Evolutionary conservation across 176 grass and related monocot species (phyloP).

Genomic region (Raddia distichophylla): DNA sequence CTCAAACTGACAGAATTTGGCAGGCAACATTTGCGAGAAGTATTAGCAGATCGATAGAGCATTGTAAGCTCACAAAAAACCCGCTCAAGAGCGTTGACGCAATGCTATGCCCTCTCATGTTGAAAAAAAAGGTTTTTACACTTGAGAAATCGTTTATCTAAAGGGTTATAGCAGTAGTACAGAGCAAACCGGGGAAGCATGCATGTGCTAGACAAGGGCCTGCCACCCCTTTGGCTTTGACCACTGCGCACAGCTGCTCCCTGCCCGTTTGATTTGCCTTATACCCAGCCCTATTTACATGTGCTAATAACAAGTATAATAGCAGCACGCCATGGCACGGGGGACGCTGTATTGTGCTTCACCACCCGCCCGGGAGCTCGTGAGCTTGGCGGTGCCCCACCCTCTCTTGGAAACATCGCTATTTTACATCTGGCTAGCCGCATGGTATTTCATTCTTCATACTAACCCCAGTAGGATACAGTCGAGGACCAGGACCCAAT

Average conservation of each 20-base stretch:
- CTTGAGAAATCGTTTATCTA: constrained; percentile 32
- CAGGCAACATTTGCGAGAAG: too few species aligned
- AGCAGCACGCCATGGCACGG: constrained; percentile 45
- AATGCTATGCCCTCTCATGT: constrained; percentile 38
- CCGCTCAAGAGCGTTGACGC: neutral
- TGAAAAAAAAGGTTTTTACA: constrained; percentile 40
- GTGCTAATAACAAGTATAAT: constrained; percentile 48
- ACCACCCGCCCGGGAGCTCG: constrained; percentile 24
- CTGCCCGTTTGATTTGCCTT: constrained; percentile 54
- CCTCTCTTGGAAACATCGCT: constrained; percentile 11
- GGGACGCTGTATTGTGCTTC: constrained; percentile 33
- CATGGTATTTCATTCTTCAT: constrained; percentile 9
- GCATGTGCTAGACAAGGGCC: constrained; percentile 54
- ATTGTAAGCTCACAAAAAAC: neutral
- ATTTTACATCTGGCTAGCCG: constrained; percentile 29
- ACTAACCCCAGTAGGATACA: constrained; percentile 24
- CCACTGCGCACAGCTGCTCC: constrained; percentile 51
- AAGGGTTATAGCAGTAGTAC: constrained; percentile 32
- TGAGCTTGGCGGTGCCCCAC: neutral
- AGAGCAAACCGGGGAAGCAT: constrained; percentile 35
- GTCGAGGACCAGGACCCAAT: constrained; percentile 2
- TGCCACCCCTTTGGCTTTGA: constrained; percentile 88
- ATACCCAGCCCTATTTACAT: constrained; percentile 70
- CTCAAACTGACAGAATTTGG: too few species aligned
- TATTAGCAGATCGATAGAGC: neutral